A percentile compares a stretch with the other conserved stretches of the same genome.
These are phyloP conservation scores for Pilatotrama ljubarskyi DNA, from an alignment of 768 basidiomycete genomes.

Conservation along the genomic window DNA sequence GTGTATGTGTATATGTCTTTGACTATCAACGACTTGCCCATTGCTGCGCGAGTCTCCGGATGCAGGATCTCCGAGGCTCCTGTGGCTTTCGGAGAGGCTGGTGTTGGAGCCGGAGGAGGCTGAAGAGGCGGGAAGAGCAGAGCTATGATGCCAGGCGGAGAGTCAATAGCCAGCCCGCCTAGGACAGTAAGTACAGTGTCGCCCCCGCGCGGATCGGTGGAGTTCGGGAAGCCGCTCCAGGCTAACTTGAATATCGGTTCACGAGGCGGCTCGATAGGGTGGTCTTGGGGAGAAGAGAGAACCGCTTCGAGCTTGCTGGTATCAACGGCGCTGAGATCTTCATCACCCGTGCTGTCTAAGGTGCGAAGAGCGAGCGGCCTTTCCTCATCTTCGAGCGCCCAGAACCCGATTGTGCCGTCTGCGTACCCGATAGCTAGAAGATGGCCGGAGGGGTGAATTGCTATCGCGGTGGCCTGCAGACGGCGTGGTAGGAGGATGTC, in stretches of 20 bases:
- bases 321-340: constrained; percentile 57
- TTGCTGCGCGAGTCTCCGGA: constrained; percentile 56
- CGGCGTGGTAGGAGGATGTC: constrained; percentile 70
- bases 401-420: constrained; percentile 83
- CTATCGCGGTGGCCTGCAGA: constrained; percentile 66
- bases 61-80: constrained; percentile 30
- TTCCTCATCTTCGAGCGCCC: constrained; percentile 78
- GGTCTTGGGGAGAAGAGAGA: constrained; percentile 24
- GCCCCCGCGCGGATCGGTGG: constrained; percentile 64
- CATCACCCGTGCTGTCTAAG: constrained; percentile 49
- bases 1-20: constrained; percentile 56
- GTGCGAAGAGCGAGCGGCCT: constrained; percentile 76
- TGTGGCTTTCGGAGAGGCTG: constrained; percentile 25
- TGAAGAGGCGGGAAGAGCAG: constrained; percentile 68
- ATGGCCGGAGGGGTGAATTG: constrained; percentile 73
- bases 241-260: constrained; percentile 87
- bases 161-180: constrained; percentile 64
- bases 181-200: constrained; percentile 73
- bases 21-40: constrained; percentile 57
- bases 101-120: constrained; percentile 46
- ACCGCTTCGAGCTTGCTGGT: constrained; percentile 45
- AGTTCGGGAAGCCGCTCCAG: constrained; percentile 79
- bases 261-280: constrained; percentile 31
- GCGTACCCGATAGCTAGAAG: constrained; percentile 79
- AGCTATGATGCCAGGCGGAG: constrained; percentile 64